Evolutionary conservation across 331 rosid species (phyloP).

Genomic region (Spiraea crenata): DNA sequence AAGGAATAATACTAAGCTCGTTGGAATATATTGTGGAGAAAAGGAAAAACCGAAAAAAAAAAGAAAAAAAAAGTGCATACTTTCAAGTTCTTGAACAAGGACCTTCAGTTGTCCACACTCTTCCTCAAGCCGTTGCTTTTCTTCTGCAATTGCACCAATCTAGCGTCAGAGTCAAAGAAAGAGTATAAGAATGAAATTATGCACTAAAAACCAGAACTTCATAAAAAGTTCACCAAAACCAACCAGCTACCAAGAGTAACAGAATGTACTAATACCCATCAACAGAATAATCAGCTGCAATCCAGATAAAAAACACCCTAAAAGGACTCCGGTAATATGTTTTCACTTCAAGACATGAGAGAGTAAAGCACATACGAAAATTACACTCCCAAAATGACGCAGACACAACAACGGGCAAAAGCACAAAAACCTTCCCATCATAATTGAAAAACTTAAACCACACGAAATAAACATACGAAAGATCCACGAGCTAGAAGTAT

Average conservation of each 20-base stretch:
- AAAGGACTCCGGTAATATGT: background rate
- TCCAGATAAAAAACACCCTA: background rate
- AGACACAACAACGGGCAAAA: background rate
- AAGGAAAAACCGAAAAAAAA: background rate
- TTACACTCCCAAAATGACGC: background rate
- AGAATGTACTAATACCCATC: background rate
- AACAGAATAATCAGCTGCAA: background rate
- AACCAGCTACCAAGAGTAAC: background rate
- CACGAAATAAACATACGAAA: constrained; percentile 1
- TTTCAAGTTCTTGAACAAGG: constrained; percentile 80
- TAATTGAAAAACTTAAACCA: background rate
- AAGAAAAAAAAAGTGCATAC: constrained; percentile 56
- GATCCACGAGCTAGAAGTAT: background rate
- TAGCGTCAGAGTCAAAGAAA: constrained; percentile 21
- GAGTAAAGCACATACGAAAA: background rate
- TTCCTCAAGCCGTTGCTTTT: constrained; percentile 55
- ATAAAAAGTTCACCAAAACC: background rate
- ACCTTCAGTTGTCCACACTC: constrained; percentile 66
- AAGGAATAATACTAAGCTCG: constrained; percentile 38
- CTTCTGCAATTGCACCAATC: constrained; percentile 48
- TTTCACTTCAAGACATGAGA: background rate
- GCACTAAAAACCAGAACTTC: too few relatives aligned
- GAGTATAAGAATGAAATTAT: too few relatives aligned
- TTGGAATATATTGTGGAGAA: constrained; percentile 11
- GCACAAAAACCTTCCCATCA: background rate